Percentiles rank a stretch among this genome's conserved stretches.
Conservation (phyloP, 352 stramenopile genomes). For the Phytophthora chlamydospora region DNA sequence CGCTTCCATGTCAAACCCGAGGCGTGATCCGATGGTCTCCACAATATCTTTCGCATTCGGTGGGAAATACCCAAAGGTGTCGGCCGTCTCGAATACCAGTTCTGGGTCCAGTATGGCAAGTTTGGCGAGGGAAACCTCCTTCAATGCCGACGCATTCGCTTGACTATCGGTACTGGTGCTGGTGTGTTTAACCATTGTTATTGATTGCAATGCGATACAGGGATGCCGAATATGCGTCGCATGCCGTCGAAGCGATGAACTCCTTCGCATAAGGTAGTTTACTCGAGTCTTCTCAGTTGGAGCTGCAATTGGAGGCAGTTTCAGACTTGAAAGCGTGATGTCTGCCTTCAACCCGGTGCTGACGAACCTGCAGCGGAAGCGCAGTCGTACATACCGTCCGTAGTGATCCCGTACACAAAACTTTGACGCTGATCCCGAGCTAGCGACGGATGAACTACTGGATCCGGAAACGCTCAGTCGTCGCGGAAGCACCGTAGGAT, state of each 20-base stretch:
- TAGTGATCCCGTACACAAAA: conserved; percentile 27
- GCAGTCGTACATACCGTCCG: conserved; percentile 22
- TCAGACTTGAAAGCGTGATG: neutral
- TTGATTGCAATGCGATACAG: conserved; percentile 10
- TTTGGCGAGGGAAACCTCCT: conserved; percentile 47
- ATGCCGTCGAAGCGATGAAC: neutral
- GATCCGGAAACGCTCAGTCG: neutral
- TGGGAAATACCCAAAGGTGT: conserved; percentile 87
- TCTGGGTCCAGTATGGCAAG: conserved; percentile 57
- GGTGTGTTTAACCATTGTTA: conserved; percentile 7
- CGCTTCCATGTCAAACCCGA: conserved; percentile 86
- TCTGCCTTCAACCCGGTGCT: neutral
- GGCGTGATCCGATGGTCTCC: conserved; percentile 59
- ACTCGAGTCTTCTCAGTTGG: neutral
- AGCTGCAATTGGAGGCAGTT: conserved; percentile 2
- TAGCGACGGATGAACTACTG: neutral
- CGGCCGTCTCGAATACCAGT: conserved; percentile 79
- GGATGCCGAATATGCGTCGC: conserved; percentile 15
- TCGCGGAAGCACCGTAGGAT: neutral
- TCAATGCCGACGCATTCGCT: neutral
- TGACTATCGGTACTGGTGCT: neutral
- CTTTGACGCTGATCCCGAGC: neutral
- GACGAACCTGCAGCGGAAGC: conserved; percentile 22
- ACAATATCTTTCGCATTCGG: conserved; percentile 74
- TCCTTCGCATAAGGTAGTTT: neutral